phyloP scores from a whole-genome alignment of 345 rosid species.

The Carallia brachiata region DNA sequence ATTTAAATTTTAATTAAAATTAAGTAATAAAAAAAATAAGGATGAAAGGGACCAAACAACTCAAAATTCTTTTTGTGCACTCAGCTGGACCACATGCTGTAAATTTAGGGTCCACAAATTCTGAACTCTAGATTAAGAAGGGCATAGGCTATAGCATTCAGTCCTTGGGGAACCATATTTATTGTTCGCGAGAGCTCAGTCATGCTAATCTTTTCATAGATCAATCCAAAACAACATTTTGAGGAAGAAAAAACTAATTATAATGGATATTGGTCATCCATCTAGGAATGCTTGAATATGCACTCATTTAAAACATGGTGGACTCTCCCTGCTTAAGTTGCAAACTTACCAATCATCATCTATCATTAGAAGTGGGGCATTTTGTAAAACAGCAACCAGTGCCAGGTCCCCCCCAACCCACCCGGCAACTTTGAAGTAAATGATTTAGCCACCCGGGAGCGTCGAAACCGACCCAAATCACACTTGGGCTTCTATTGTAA shows the following conservation, averaged over 20 bases:
- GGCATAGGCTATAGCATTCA: not conserved
- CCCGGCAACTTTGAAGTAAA: too few species aligned
- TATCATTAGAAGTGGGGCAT: too few species aligned
- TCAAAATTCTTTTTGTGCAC: constrained; percentile 16
- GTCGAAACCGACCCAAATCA: too few species aligned
- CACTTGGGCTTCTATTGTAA: too few species aligned
- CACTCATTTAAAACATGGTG: too few species aligned
- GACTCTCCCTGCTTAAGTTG: too few species aligned
- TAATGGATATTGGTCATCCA: constrained; percentile 23
- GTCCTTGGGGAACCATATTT: constrained; percentile 9
- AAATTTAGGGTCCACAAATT: constrained; percentile 25
- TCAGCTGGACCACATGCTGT: constrained; percentile 14
- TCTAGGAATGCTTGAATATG: not conserved
- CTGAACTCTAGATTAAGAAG: constrained; percentile 1
- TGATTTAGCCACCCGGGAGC: too few species aligned
- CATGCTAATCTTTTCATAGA: constrained; percentile 13
- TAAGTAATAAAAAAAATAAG: too few species aligned
- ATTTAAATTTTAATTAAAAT: too few species aligned
- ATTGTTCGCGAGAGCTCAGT: constrained; percentile 16
- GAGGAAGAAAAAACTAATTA: not conserved
- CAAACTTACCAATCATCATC: too few species aligned
- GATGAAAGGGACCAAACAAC: constrained; percentile 31
- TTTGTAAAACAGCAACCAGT: too few species aligned
- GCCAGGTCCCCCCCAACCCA: too few species aligned
- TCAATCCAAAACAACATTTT: not conserved